phyloP scores from a whole-genome alignment of 768 basidiomycete species.

The Mycena amicta region DNA sequence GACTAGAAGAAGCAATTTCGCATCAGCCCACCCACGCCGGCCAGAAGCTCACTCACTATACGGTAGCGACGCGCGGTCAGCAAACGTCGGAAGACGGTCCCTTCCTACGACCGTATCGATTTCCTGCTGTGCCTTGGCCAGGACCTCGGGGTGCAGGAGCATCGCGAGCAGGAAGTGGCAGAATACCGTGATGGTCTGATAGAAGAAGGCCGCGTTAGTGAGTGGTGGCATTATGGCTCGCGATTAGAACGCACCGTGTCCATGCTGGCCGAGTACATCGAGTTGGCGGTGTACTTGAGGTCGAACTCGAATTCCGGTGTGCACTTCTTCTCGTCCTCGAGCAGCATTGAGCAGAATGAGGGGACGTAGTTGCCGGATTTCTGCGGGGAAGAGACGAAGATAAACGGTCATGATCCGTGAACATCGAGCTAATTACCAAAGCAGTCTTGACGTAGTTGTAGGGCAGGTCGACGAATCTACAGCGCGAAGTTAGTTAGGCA shows the following conservation, averaged over 20 bases:
- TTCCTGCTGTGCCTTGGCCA: constrained; percentile 63
- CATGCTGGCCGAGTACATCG: constrained; percentile 70
- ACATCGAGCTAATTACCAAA: too few relatives aligned
- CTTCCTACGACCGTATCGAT: constrained; percentile 61
- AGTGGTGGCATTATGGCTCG: too few relatives aligned
- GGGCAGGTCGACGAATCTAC: constrained; percentile 59
- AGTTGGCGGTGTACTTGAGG: constrained; percentile 81
- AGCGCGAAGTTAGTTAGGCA: not conserved
- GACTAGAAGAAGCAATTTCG: constrained; percentile 28
- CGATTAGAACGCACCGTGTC: constrained; percentile 53
- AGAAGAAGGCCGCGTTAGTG: constrained; percentile 11
- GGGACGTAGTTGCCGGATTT: constrained; percentile 42
- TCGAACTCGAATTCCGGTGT: constrained; percentile 60
- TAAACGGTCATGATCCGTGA: too few relatives aligned
- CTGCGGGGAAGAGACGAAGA: constrained; percentile 31
- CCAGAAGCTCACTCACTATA: constrained; percentile 41
- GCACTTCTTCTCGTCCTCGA: constrained; percentile 49
- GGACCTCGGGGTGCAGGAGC: constrained; percentile 59
- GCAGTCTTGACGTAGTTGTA: constrained; percentile 59
- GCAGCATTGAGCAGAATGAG: constrained; percentile 53
- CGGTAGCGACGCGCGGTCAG: constrained; percentile 57
- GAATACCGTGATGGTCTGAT: constrained; percentile 59
- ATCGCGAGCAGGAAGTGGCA: constrained; percentile 70
- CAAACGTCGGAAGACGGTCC: constrained; percentile 60
- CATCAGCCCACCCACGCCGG: not conserved